Conservation (phyloP, 2,329 filamentous ascomycete species). For the Colletotrichum orchidophilum region DNA sequence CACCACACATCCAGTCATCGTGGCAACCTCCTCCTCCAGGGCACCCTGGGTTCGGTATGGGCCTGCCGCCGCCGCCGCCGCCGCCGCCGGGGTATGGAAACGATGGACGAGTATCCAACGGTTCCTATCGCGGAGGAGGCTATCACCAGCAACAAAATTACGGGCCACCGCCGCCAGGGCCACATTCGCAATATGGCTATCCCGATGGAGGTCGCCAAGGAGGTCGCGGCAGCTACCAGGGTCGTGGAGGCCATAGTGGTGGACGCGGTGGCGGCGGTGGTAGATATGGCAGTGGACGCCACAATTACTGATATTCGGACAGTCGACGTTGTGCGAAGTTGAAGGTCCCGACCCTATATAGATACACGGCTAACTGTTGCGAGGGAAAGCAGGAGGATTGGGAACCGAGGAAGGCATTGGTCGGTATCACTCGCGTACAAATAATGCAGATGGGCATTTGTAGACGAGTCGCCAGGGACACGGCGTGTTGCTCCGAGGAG, state of each 20-base stretch:
- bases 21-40: constrained; percentile 58
- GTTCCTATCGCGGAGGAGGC: constrained; percentile 9
- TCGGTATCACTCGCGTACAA: neutral
- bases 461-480: neutral
- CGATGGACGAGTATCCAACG: constrained; percentile 23
- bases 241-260: constrained; percentile 9
- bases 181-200: neutral
- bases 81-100: constrained; percentile 49
- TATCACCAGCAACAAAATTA: constrained; percentile 24
- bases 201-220: constrained; percentile 10
- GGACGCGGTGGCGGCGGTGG: constrained; percentile 1
- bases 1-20: constrained; percentile 36
- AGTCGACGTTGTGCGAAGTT: neutral
- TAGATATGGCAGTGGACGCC: constrained; percentile 16
- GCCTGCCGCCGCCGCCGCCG: constrained; percentile 57
- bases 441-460: neutral
- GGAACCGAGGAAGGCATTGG: neutral
- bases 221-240: constrained; percentile 25
- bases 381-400: neutral
- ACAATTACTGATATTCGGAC: constrained; percentile 9
- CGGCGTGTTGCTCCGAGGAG: neutral
- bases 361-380: neutral
- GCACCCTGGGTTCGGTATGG: constrained; percentile 51
- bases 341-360: neutral
- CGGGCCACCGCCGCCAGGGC: constrained; percentile 9